Evolutionary conservation across 495 filamentous ascomycete species (phyloP).

Genomic region (Lichenothelia convexa): DNA sequence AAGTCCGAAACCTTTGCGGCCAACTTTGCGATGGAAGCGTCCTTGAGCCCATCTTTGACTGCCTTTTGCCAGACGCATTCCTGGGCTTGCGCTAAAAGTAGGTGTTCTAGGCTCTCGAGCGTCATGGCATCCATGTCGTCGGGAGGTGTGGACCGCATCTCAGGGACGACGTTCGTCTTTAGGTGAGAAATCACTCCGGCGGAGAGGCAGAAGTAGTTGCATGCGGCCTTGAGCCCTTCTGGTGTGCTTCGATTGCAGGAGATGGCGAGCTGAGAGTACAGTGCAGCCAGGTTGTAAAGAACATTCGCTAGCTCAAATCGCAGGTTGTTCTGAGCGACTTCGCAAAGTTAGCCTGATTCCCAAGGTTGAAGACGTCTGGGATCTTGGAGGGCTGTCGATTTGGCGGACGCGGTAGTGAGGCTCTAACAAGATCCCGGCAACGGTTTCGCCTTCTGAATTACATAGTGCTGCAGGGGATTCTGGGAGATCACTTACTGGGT

Average conservation of each 20-base stretch:
- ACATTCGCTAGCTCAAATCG: conserved; percentile 91
- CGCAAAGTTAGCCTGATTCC: conserved; percentile 1
- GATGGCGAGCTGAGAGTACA: conserved; percentile 85
- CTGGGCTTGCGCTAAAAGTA: conserved; percentile 80
- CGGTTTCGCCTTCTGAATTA: too few species aligned
- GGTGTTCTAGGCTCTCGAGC: conserved; percentile 61
- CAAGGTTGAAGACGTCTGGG: background rate
- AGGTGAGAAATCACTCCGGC: conserved; percentile 73
- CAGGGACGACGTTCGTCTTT: conserved; percentile 60
- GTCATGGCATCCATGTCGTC: conserved; percentile 93
- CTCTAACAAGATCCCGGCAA: too few species aligned
- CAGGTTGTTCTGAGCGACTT: conserved; percentile 72
- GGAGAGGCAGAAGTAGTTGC: conserved; percentile 77
- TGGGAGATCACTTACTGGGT: conserved; percentile 30
- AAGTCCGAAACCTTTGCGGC: conserved; percentile 86
- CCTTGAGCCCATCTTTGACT: conserved; percentile 83
- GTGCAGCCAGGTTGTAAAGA: conserved; percentile 76
- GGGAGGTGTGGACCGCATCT: conserved; percentile 67
- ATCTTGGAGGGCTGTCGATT: too few species aligned
- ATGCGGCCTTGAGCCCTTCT: conserved; percentile 74
- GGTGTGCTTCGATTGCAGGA: conserved; percentile 59
- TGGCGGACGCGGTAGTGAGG: too few species aligned
- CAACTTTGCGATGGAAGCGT: conserved; percentile 75
- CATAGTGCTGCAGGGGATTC: too few species aligned
- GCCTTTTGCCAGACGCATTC: conserved; percentile 98